phyloP scores from a whole-genome alignment of 2,329 filamentous ascomycete genomes.

The Talaromyces sp. region DNA sequence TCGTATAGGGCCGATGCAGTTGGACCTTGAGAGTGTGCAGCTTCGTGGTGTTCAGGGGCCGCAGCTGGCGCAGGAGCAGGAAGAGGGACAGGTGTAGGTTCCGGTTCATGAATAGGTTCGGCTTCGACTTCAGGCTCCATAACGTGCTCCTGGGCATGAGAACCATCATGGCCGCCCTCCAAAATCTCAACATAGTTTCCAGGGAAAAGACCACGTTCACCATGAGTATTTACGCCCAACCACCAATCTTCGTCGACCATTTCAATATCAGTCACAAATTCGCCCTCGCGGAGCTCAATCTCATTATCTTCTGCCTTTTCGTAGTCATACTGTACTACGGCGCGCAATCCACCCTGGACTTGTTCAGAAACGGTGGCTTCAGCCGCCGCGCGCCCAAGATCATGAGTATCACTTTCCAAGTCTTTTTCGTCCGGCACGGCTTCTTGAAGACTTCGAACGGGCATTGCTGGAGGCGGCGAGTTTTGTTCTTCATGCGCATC shows the following conservation, averaged over 20 bases:
- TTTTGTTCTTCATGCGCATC: slow-evolving; percentile 47
- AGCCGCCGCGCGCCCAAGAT: slow-evolving; percentile 63
- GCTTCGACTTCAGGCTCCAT: slow-evolving; percentile 31
- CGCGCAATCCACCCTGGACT: slow-evolving; percentile 63
- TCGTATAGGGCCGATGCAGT: slow-evolving; percentile 89
- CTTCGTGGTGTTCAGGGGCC: slow-evolving; percentile 20
- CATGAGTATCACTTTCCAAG: slow-evolving; percentile 63
- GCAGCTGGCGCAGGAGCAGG: slow-evolving; percentile 43
- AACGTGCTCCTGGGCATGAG: slow-evolving; percentile 29
- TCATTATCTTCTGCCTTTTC: slow-evolving; percentile 98
- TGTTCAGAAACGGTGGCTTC: slow-evolving; percentile 56
- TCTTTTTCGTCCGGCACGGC: slow-evolving; percentile 67
- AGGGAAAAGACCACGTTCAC: slow-evolving; percentile 89
- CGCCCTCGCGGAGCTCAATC: slow-evolving; percentile 84
- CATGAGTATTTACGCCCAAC: slow-evolving; percentile 85
- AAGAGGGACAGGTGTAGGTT: slow-evolving; percentile 40
- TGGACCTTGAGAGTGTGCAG: slow-evolving; percentile 47
- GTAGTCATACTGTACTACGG: slow-evolving; percentile 89
- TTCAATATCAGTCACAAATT: slow-evolving; percentile 87
- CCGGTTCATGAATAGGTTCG: slow-evolving; percentile 26
- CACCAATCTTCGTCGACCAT: slow-evolving; percentile 99
- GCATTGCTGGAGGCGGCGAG: slow-evolving; percentile 54
- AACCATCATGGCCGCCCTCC: slow-evolving; percentile 55
- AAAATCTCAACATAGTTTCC: slow-evolving; percentile 95
- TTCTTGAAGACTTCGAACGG: slow-evolving; percentile 64